Evolutionary conservation across 2,329 filamentous ascomycete genomes (phyloP).

Genomic region (Beauveria bassiana): DNA sequence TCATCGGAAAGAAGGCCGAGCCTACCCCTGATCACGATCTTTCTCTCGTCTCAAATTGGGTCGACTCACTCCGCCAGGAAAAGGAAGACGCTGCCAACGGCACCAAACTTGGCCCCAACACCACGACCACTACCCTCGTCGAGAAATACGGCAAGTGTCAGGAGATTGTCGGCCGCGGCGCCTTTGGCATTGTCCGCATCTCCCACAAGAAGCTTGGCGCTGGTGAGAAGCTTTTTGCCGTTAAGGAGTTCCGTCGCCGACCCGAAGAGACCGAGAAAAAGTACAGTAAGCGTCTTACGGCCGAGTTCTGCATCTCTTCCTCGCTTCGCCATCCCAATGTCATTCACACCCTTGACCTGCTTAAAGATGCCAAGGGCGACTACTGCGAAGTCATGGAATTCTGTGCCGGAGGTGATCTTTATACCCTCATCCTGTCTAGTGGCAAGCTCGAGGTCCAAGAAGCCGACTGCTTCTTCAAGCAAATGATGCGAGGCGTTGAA

Average conservation of each 20-base stretch:
- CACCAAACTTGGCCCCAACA: slow-evolving; percentile 67
- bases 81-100: slow-evolving; percentile 80
- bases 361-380: slow-evolving; percentile 93
- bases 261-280: slow-evolving; percentile 94
- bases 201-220: slow-evolving; percentile 90
- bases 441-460: slow-evolving; percentile 87
- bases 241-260: slow-evolving; percentile 94
- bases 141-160: slow-evolving; percentile 99
- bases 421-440: slow-evolving; percentile 83
- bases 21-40: slow-evolving; percentile 67
- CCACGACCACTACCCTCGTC: slow-evolving; percentile 64
- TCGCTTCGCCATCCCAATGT: slow-evolving; percentile 95
- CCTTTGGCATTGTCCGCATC: slow-evolving; percentile 94
- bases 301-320: slow-evolving; percentile 97
- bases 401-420: slow-evolving; percentile 91
- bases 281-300: slow-evolving; percentile 94
- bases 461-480: slow-evolving; percentile 98
- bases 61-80: slow-evolving; percentile 84
- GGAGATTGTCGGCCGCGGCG: slow-evolving; percentile 89
- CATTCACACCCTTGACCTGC: slow-evolving; percentile 90
- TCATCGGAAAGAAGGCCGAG: slow-evolving; percentile 80
- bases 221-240: slow-evolving; percentile 86
- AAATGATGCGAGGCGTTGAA: slow-evolving; percentile 97
- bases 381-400: slow-evolving; percentile 99
- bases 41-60: slow-evolving; percentile 92